Evolutionary conservation across 257 asterid genomes (phyloP).

Genomic region (Nicotiana undulata): DNA sequence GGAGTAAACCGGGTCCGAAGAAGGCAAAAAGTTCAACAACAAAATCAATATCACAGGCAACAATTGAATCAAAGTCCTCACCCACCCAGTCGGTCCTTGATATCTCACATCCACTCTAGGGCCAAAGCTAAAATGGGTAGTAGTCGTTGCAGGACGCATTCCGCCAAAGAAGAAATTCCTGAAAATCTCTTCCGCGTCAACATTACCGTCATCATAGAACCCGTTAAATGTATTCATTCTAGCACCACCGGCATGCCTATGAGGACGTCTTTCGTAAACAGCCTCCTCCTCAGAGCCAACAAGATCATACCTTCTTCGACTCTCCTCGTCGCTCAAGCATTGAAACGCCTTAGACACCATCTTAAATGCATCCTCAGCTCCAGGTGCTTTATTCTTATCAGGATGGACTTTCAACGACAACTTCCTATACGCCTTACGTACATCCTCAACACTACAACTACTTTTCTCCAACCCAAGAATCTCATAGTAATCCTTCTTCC

Average conservation of each 20-base stretch:
- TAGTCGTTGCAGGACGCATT: constrained; percentile 57
- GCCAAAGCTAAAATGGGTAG: constrained; percentile 59
- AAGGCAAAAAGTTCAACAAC: constrained; percentile 77
- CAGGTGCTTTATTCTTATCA: constrained; percentile 89
- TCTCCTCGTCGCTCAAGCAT: constrained; percentile 77
- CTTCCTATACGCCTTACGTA: constrained; percentile 79
- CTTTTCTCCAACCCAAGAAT: constrained; percentile 71
- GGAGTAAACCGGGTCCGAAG: constrained; percentile 73
- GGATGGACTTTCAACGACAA: constrained; percentile 93
- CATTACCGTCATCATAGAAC: constrained; percentile 44
- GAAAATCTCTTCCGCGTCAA: constrained; percentile 92
- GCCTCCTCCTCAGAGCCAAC: constrained; percentile 80
- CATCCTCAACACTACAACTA: constrained; percentile 58
- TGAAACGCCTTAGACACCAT: constrained; percentile 88
- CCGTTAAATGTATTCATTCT: constrained; percentile 45
- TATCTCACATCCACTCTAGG: constrained; percentile 71
- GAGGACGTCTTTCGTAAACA: constrained; percentile 46
- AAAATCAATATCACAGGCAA: constrained; percentile 67
- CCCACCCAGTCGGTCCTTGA: constrained; percentile 43
- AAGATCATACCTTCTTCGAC: constrained; percentile 59
- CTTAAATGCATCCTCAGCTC: constrained; percentile 97
- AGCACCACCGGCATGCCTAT: constrained; percentile 27
- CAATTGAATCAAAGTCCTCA: constrained; percentile 54
- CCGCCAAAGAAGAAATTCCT: constrained; percentile 93
- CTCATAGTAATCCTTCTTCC: constrained; percentile 86